Conservation (phyloP, 352 stramenopile genomes). For the Phytophthora fragariae region DNA sequence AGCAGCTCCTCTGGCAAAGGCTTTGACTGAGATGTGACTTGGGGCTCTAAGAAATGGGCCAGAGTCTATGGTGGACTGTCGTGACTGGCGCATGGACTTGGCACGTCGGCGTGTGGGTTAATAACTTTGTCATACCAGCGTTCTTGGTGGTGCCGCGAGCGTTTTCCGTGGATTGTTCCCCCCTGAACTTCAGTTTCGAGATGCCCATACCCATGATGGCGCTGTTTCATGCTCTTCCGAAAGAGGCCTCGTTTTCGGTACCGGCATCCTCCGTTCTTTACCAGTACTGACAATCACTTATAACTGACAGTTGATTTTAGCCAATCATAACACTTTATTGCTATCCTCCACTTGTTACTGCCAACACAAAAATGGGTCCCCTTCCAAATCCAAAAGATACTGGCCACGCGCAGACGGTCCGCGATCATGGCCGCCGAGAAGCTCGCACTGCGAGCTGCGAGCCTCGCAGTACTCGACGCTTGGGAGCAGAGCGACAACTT, state of each 20-base stretch:
- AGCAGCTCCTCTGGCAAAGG: slow-evolving; percentile 15
- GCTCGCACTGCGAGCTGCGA: no score
- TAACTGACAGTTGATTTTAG: no score
- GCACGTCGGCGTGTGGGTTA: slow-evolving; percentile 13
- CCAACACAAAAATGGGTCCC: no score
- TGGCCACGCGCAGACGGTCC: no score
- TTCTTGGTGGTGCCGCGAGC: slow-evolving; percentile 4
- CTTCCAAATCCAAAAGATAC: neutral
- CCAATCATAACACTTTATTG: no score
- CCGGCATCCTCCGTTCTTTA: no score
- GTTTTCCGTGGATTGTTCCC: slow-evolving; percentile 20
- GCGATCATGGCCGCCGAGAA: no score
- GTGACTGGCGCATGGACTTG: slow-evolving; percentile 6
- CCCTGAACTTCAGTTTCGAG: slow-evolving; percentile 13
- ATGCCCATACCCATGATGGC: neutral
- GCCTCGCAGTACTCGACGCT: no score
- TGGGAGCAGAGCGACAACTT: no score
- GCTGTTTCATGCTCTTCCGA: neutral
- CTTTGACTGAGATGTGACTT: neutral
- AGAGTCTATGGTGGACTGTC: slow-evolving; percentile 17
- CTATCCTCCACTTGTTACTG: no score
- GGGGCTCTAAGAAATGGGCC: slow-evolving; percentile 14
- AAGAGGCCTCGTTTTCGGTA: neutral
- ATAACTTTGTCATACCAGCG: slow-evolving; percentile 2
- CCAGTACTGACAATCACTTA: no score